Conservation (phyloP, 2,329 filamentous ascomycete species). For the Leptographium radiaticola region DNA sequence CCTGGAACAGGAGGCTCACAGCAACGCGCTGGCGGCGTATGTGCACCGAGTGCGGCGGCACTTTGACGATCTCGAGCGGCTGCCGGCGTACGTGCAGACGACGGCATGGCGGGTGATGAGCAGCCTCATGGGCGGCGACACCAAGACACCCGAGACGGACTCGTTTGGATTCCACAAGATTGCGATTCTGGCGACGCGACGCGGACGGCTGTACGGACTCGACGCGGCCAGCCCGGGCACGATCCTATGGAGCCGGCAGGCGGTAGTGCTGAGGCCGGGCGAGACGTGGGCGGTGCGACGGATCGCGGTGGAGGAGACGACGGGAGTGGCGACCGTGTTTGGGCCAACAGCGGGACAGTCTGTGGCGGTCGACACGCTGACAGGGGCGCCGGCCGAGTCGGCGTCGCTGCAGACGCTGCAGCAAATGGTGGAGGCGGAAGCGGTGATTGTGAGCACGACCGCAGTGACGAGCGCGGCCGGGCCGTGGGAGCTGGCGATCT, state of each 20-base stretch:
- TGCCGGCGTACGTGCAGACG: slow-evolving; percentile 59
- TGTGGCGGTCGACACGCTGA: slow-evolving; percentile 39
- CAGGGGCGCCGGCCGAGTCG: slow-evolving; percentile 35
- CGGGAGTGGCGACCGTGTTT: slow-evolving; percentile 43
- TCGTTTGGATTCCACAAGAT: slow-evolving; percentile 84
- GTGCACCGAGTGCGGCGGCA: slow-evolving; percentile 77
- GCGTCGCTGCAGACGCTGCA: neutral
- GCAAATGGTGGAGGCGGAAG: slow-evolving; percentile 1
- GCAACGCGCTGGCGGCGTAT: slow-evolving; percentile 70
- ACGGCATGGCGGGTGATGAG: slow-evolving; percentile 57
- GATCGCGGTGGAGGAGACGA: slow-evolving; percentile 47
- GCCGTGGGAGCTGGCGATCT: slow-evolving; percentile 34
- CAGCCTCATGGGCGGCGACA: slow-evolving; percentile 42
- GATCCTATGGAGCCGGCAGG: slow-evolving; percentile 62
- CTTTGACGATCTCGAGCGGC: slow-evolving; percentile 58
- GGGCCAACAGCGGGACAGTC: slow-evolving; percentile 45
- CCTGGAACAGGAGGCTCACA: slow-evolving; percentile 75
- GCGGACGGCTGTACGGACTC: slow-evolving; percentile 67
- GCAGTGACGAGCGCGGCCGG: slow-evolving; percentile 39
- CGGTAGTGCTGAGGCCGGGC: slow-evolving; percentile 40
- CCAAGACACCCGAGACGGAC: slow-evolving; percentile 31
- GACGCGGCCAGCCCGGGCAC: slow-evolving; percentile 62
- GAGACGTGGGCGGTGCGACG: slow-evolving; percentile 52
- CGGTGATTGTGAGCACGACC: slow-evolving; percentile 29
- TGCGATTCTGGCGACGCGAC: slow-evolving; percentile 65